These are phyloP conservation scores for Leucogyrophana mollusca DNA, from an alignment of 768 basidiomycete genomes.

Conservation along the genomic window DNA sequence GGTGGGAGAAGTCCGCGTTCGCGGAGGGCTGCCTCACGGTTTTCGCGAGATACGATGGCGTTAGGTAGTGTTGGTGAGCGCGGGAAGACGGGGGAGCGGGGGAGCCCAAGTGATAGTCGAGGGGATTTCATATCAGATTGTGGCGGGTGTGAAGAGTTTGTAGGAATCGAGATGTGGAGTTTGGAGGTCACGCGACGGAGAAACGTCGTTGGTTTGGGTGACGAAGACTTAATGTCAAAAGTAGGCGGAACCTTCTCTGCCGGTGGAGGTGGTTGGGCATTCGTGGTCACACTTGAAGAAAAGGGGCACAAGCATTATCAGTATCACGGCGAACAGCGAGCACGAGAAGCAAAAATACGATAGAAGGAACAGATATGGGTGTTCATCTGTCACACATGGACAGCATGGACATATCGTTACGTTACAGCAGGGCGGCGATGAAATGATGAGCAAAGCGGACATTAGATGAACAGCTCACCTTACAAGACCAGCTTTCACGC, in stretches of 20 bases:
- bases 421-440: no score
- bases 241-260: no score
- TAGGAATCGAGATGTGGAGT: conserved; percentile 20
- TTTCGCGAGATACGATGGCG: conserved; percentile 17
- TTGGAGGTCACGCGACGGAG: conserved; percentile 30
- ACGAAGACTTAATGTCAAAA: conserved; percentile 2
- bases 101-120: not conserved
- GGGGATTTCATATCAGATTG: conserved; percentile 8
- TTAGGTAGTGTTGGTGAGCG: conserved; percentile 19
- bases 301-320: not conserved
- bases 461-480: conserved; percentile 13
- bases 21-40: conserved; percentile 53
- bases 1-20: conserved; percentile 60
- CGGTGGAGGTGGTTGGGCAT: not conserved
- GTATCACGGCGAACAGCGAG: not conserved
- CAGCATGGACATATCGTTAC: no score
- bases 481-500: conserved; percentile 1
- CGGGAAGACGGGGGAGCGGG: conserved; percentile 4
- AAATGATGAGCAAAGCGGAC: not conserved
- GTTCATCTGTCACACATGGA: no score
- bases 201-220: conserved; percentile 14
- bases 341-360: no score
- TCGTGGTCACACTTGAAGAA: conserved; percentile 1
- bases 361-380: no score
- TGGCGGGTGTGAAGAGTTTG: conserved; percentile 10